Evolutionary conservation across 164 flowering plant species (phyloP), one percentile per base, ranked within the genome.

Genomic region (Berberis vulgaris): DNA sequence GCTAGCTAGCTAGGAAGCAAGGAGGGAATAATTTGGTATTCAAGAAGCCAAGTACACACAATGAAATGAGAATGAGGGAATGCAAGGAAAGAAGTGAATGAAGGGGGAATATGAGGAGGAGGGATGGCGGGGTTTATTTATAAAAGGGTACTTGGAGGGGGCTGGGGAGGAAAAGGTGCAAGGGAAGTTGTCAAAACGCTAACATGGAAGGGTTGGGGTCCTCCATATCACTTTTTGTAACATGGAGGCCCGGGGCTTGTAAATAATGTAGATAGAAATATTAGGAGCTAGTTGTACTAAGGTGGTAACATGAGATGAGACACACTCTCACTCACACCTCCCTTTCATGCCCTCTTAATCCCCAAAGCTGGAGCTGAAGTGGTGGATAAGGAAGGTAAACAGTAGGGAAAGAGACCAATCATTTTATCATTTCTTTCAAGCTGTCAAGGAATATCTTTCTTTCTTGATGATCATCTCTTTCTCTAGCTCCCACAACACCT

Each of bases 191-290:
- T 52, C 82, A 72, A 76, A 82, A 75, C 59, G 79, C 26, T 26
- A 26, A 79, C 82, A 73, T 83, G 86, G 81, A 61, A 67, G 45
- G 80, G 78, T 71, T 72, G 74, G 68, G 61, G 67, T 76, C 71
- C 75, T 75, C 82, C 78, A 78, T 71, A 66, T 74, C 26, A 26
- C 26, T 26, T 26, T 26, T 26, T 26, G 26, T 26, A 26, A 26
- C 26, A 26, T 26, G 26, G 26, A 26, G 26, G 26, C 26, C 26
- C 26, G 26, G 26, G 26, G 26, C 0, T 26, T 26, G 26, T 26
- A 26, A 26, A 26, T 26, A 59, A 43, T 47, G 62, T 12, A 12
- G 5, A 40, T 7, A 59, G 12, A 42, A 9, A 58, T 58, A 58
- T 58, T 11, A 13, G 50, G n/a, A 52, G n/a, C n/a, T 52, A 26